Evolutionary conservation across 2,329 filamentous ascomycete genomes (phyloP).

Genomic region (Aspergillus ustus): DNA sequence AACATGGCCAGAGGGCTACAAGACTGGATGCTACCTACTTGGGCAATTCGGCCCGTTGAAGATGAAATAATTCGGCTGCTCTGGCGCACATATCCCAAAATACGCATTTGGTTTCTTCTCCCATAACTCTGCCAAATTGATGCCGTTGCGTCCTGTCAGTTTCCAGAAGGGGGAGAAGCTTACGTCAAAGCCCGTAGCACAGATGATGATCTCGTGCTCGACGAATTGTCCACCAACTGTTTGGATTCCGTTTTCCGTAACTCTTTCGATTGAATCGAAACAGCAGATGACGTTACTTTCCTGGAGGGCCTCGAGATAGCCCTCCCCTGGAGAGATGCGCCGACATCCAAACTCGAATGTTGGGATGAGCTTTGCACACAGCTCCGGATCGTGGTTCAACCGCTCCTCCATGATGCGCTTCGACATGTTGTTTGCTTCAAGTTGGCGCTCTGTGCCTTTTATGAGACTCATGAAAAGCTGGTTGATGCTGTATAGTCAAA

Average conservation of each 20-base stretch:
- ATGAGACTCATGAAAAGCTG: no score
- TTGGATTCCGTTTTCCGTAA: constrained; percentile 36
- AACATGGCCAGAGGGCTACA: no score
- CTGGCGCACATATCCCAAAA: constrained; percentile 37
- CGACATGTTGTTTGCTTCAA: no score
- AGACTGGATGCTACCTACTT: no score
- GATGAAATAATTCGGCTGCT: constrained; percentile 41
- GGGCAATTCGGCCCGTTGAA: constrained; percentile 35
- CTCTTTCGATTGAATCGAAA: constrained; percentile 57
- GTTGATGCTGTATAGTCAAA: no score
- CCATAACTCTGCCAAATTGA: constrained; percentile 34
- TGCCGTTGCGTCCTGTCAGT: constrained; percentile 35
- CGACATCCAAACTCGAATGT: constrained; percentile 34
- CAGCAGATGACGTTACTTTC: constrained; percentile 66
- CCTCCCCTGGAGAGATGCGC: constrained; percentile 51
- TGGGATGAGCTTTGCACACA: constrained; percentile 44
- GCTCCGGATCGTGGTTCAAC: constrained; percentile 24
- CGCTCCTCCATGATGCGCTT: no score
- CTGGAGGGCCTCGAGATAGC: constrained; percentile 63
- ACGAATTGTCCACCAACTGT: constrained; percentile 39
- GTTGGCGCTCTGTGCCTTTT: no score
- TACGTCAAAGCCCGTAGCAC: constrained; percentile 45
- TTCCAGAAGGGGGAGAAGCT: constrained; percentile 39
- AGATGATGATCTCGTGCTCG: constrained; percentile 39
- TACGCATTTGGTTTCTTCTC: constrained; percentile 40